Evolutionary conservation across 2,329 filamentous ascomycete species (phyloP).

Genomic region (Fusarium sp.): DNA sequence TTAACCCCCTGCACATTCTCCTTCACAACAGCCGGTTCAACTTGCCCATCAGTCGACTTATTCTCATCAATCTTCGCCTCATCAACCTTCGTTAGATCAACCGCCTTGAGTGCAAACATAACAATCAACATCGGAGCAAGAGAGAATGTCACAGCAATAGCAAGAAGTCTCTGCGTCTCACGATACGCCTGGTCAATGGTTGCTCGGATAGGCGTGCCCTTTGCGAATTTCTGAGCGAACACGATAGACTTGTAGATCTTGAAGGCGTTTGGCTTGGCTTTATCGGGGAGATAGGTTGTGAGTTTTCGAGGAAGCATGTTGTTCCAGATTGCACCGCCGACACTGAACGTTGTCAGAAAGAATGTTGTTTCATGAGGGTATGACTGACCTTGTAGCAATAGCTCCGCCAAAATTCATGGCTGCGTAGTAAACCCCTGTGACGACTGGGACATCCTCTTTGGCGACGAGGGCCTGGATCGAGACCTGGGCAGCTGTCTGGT

Average conservation of each 20-base stretch:
- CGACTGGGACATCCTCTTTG: conserved; percentile 54
- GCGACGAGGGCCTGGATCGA: conserved; percentile 53
- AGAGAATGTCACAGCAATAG: conserved; percentile 45
- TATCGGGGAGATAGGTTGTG: conserved; percentile 37
- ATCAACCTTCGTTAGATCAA: conserved; percentile 41
- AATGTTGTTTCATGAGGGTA: rapidly evolving
- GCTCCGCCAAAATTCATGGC: conserved; percentile 52
- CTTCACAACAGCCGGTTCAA: neutral
- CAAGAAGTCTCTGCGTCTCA: conserved; percentile 48
- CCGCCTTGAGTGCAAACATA: conserved; percentile 47
- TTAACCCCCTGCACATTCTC: neutral
- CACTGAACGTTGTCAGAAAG: conserved; percentile 36
- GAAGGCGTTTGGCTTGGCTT: conserved; percentile 41
- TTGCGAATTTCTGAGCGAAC: conserved; percentile 43
- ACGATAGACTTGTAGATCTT: conserved; percentile 51
- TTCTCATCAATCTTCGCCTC: conserved; percentile 31
- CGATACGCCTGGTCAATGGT: conserved; percentile 48
- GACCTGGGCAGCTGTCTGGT: conserved; percentile 44
- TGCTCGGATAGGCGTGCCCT: conserved; percentile 37
- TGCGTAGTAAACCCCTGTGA: conserved; percentile 54
- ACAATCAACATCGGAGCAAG: conserved; percentile 46
- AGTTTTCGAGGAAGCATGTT: conserved; percentile 49
- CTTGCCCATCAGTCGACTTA: neutral
- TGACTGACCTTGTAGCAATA: conserved; percentile 49
- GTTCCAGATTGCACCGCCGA: conserved; percentile 56